Percentiles rank a stretch among this genome's conserved stretches.
Conservation (phyloP, 768 basidiomycete species). For the Saitozyma podzolica region DNA sequence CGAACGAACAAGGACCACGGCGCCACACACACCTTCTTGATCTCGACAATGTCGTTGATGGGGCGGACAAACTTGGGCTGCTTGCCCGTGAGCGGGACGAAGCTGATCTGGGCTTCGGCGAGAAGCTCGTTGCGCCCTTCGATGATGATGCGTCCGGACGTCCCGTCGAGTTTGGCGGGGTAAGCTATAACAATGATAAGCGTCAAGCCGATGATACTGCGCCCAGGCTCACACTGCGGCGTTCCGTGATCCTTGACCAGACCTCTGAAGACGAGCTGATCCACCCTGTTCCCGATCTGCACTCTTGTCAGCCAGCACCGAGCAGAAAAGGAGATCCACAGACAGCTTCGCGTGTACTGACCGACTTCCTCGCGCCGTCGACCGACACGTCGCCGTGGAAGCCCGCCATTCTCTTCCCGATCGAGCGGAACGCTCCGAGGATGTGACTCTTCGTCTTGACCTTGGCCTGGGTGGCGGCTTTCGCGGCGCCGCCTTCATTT, state of each 20-base stretch:
- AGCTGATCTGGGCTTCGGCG: conserved; percentile 31
- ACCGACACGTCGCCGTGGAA: conserved; percentile 54
- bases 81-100: conserved; percentile 43
- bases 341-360: conserved; percentile 17
- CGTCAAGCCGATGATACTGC: neutral
- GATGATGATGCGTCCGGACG: conserved; percentile 51
- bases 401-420: conserved; percentile 53
- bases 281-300: conserved; percentile 51
- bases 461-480: conserved; percentile 43
- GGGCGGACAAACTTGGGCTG: conserved; percentile 39
- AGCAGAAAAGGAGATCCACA: no score
- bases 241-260: conserved; percentile 50
- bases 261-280: conserved; percentile 48
- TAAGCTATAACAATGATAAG: conserved; percentile 37
- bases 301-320: conserved; percentile 7
- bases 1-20: neutral
- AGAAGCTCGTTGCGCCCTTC: conserved; percentile 33
- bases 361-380: conserved; percentile 51
- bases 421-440: conserved; percentile 43
- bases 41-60: conserved; percentile 54
- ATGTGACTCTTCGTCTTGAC: conserved; percentile 50
- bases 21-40: conserved; percentile 47
- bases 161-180: conserved; percentile 51
- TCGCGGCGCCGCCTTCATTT: conserved; percentile 48
- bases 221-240: conserved; percentile 40